Evolutionary conservation across 495 filamentous ascomycete species (phyloP), one percentile per base, ranked within the genome.

Genomic region (Physcia stellaris): DNA sequence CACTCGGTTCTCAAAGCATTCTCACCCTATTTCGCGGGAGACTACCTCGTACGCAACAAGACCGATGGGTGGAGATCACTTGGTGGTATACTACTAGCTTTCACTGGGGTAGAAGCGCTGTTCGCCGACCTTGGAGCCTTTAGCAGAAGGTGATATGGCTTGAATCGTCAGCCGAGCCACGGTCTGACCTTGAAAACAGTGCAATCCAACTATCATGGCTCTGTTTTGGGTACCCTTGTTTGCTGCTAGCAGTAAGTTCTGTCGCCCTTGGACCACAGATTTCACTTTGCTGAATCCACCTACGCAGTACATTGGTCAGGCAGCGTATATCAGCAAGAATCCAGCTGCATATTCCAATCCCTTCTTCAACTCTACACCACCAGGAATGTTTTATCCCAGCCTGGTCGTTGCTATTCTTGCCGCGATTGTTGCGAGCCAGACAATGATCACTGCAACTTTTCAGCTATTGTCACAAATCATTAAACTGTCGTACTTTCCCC

Each of bases 71-170:
- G 80, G 80, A 64, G 57, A 39, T 70, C 64, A 45, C 67, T 85
- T 16, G 80, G 80, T 37, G 80, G 79, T 4, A 72, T 80, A 18
- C 46, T 85, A 6, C 69, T 85, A 3, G 70, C 78, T 2, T 84
- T 84, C 37, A 83, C 79, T 6, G 79, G 79, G 11, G 76, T 81
- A 12, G 80, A 85, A 52, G 79, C 80, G 7, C 61, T 85, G 12
- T 85, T 83, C 46, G 80, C 80, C 4, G 80, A 85, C 45, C 55
- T 85, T 3, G 80, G 80, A 35, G 77, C 80, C 21, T 83, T 83
- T 53, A 65, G 60, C 19, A 54, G 58, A 45, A 46, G 54, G 60
- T 60, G 39, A 27, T 7, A 13, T 7, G 39, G 35, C 12, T 16
- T 24, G 6, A 24, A 16, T 19, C 26, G 6, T 24, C 26, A 56